phyloP scores from a whole-genome alignment of 2,329 filamentous ascomycete species.

The Whalleya microplaca region DNA sequence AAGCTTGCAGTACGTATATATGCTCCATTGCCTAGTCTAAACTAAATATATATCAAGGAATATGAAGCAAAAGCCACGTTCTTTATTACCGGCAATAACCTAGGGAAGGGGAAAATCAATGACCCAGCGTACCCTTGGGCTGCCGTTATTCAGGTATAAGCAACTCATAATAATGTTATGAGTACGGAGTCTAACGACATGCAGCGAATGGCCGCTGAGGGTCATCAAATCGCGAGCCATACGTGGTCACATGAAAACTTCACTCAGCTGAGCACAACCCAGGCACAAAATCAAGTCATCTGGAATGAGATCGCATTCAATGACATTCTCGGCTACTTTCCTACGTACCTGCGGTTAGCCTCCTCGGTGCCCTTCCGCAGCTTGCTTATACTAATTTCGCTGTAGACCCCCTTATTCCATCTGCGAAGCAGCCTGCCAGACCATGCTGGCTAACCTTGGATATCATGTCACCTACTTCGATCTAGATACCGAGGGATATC shows the following conservation, averaged over 20 bases:
- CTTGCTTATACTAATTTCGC: slow-evolving; percentile 12
- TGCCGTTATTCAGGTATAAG: slow-evolving; percentile 34
- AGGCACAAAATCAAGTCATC: slow-evolving; percentile 38
- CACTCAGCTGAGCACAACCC: slow-evolving; percentile 34
- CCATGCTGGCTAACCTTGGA: slow-evolving; percentile 33
- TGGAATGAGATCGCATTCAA: slow-evolving; percentile 41
- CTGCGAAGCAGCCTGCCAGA: slow-evolving; percentile 33
- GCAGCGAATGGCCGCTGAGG: slow-evolving; percentile 40
- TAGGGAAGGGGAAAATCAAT: slow-evolving; percentile 56
- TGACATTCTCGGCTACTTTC: slow-evolving; percentile 40
- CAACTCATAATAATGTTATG: neutral
- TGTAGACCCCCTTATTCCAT: slow-evolving; percentile 39
- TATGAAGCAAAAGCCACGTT: slow-evolving; percentile 66
- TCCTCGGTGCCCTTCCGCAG: neutral
- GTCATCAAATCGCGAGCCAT: slow-evolving; percentile 40
- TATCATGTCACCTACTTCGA: slow-evolving; percentile 39
- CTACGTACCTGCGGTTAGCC: slow-evolving; percentile 39
- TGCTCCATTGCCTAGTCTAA: neutral
- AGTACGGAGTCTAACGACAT: slow-evolving; percentile 14
- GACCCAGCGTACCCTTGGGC: slow-evolving; percentile 41
- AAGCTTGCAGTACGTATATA: slow-evolving; percentile 39
- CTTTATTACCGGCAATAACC: slow-evolving; percentile 60
- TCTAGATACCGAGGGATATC: slow-evolving; percentile 39
- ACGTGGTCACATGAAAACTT: slow-evolving; percentile 41
- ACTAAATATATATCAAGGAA: slow-evolving; percentile 41